Evolutionary conservation across 2,329 filamentous ascomycete genomes (phyloP).

Genomic region (Xylariaceae sp.): DNA sequence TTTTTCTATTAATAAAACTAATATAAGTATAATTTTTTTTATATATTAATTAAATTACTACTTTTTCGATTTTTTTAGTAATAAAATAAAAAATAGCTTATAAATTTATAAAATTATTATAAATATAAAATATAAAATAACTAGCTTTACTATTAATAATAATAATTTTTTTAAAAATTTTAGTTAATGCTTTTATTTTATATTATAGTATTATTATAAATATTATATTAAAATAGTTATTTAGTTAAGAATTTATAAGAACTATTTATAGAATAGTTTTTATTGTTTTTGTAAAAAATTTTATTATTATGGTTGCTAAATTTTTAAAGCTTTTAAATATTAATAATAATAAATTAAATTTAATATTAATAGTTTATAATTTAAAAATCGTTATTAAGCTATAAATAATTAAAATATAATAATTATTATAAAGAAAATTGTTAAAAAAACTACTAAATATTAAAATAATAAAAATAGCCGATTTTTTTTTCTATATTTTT

Average conservation of each 20-base stretch:
- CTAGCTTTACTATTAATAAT: too few species aligned
- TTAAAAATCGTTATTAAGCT: background rate
- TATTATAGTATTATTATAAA: too few species aligned
- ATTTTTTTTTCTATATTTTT: background rate
- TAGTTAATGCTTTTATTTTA: too few species aligned
- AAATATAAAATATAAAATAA: too few species aligned
- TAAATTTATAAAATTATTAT: too few species aligned
- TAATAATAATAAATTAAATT: background rate
- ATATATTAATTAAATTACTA: too few species aligned
- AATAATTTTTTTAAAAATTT: too few species aligned
- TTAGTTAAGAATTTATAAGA: background rate
- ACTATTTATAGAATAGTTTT: background rate
- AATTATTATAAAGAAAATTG: background rate
- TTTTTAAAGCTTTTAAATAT: too few species aligned
- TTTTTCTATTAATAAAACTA: too few species aligned
- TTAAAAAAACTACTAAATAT: background rate
- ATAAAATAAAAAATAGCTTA: too few species aligned
- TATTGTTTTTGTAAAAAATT: background rate
- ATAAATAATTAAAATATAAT: background rate
- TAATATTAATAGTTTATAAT: background rate
- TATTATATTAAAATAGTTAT: background rate
- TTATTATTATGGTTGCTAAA: background rate
- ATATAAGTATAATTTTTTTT: too few species aligned
- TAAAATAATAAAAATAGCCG: background rate
- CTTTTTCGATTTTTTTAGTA: too few species aligned